phyloP scores from a whole-genome alignment of 129 eudicot genomes.

The Pittosporum tobira region DNA sequence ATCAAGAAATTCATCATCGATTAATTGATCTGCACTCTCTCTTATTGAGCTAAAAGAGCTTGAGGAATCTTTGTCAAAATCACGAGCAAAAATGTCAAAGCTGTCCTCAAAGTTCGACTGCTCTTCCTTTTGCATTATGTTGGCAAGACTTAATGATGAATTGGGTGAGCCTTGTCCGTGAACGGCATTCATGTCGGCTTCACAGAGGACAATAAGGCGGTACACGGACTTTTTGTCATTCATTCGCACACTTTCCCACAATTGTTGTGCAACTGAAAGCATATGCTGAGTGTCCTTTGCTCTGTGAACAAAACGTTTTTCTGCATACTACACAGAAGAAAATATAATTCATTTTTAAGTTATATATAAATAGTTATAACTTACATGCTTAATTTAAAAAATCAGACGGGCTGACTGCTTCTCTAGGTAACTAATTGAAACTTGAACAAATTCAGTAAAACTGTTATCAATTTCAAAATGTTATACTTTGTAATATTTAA shows the following conservation, averaged over 20 bases:
- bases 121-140: slow-evolving; percentile 33
- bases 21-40: slow-evolving; percentile 31
- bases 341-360: background rate
- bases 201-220: slow-evolving; percentile 53
- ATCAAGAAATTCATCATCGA: slow-evolving; percentile 46
- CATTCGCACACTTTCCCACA: slow-evolving; percentile 75
- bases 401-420: background rate
- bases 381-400: too few species aligned
- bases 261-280: slow-evolving; percentile 61
- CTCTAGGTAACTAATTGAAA: background rate
- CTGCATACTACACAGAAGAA: slow-evolving; percentile 61
- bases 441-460: background rate
- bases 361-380: too few species aligned
- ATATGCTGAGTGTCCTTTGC: slow-evolving; percentile 38
- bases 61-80: slow-evolving; percentile 29
- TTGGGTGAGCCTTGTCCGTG: slow-evolving; percentile 43
- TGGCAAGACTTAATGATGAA: slow-evolving; percentile 35
- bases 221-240: slow-evolving; percentile 80
- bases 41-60: slow-evolving; percentile 28
- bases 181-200: slow-evolving; percentile 60
- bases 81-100: slow-evolving; percentile 28
- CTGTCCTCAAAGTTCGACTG: slow-evolving; percentile 25
- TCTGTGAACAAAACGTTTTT: slow-evolving; percentile 67
- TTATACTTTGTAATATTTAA: background rate
- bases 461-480: too few species aligned